Conservation (phyloP, 768 basidiomycete genomes). For the Chalciporus sphaerocephalus region DNA sequence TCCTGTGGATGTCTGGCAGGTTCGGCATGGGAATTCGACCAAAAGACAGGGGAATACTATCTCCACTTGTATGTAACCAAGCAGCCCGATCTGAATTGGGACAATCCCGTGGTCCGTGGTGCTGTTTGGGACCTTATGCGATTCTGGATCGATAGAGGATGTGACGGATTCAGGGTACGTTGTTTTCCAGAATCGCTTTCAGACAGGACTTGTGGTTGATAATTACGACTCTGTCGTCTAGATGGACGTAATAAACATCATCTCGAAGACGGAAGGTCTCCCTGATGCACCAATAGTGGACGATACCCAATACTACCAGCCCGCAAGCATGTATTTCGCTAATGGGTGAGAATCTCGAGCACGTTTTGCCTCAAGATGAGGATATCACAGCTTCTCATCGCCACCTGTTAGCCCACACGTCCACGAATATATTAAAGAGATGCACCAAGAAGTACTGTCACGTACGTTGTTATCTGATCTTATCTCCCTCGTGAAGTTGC, state of each 20-base stretch:
- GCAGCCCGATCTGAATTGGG: slow-evolving; percentile 79
- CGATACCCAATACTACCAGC: slow-evolving; percentile 49
- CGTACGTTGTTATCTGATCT: slow-evolving; percentile 36
- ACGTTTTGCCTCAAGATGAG: slow-evolving; percentile 3
- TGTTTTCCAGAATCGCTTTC: neutral
- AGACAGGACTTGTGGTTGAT: neutral
- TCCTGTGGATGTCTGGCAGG: slow-evolving; percentile 32
- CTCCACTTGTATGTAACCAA: slow-evolving; percentile 62
- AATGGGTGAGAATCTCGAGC: slow-evolving; percentile 47
- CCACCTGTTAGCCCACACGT: slow-evolving; percentile 49
- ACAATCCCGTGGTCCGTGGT: slow-evolving; percentile 55
- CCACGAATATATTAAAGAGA: slow-evolving; percentile 65
- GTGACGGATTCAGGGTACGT: slow-evolving; percentile 70
- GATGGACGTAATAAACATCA: slow-evolving; percentile 71
- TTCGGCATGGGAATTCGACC: slow-evolving; percentile 70
- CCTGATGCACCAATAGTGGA: slow-evolving; percentile 62
- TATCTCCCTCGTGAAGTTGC: slow-evolving; percentile 2
- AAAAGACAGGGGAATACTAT: slow-evolving; percentile 62
- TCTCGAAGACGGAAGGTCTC: slow-evolving; percentile 58
- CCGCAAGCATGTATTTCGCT: slow-evolving; percentile 48
- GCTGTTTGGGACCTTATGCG: slow-evolving; percentile 62
- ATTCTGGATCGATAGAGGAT: slow-evolving; percentile 72
- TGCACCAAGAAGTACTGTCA: slow-evolving; percentile 57
- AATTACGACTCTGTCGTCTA: slow-evolving; percentile 16
- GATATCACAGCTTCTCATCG: neutral